Evolutionary conservation across 2,329 filamentous ascomycete genomes (phyloP).

Genomic region (Myriosclerotinia scirpicola): DNA sequence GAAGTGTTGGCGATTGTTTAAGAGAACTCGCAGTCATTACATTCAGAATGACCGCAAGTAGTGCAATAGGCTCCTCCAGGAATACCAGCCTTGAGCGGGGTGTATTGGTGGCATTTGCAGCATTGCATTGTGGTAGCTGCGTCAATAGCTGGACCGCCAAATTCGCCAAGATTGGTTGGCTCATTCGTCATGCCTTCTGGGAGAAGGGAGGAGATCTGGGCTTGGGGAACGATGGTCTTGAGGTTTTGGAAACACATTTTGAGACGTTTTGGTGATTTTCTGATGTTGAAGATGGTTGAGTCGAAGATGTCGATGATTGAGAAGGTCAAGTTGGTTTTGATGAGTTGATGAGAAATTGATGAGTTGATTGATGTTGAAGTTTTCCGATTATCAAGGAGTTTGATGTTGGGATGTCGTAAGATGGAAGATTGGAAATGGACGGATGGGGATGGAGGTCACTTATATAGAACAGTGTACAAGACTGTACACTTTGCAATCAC

Average conservation of each 20-base stretch:
- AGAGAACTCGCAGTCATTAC: conserved; percentile 21
- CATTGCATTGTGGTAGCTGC: conserved; percentile 6
- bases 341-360: neutral
- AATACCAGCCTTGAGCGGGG: neutral
- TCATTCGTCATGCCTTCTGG: neutral
- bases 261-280: neutral
- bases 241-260: neutral
- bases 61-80: conserved; percentile 6
- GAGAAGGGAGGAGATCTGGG: neutral
- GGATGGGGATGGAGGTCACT: neutral
- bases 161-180: neutral
- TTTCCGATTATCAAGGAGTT: neutral
- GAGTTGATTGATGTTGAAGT: neutral
- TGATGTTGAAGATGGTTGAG: neutral
- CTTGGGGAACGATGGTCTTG: neutral
- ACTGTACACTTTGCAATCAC: neutral
- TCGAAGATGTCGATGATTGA: neutral
- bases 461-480: neutral
- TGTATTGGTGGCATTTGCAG: conserved; percentile 6
- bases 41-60: conserved; percentile 21
- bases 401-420: neutral
- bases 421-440: neutral
- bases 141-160: neutral
- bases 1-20: neutral
- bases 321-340: neutral